Base-by-base conservation (phyloP, 202 grass and related monocot genomes). In the Elaeis oleifera region DNA sequence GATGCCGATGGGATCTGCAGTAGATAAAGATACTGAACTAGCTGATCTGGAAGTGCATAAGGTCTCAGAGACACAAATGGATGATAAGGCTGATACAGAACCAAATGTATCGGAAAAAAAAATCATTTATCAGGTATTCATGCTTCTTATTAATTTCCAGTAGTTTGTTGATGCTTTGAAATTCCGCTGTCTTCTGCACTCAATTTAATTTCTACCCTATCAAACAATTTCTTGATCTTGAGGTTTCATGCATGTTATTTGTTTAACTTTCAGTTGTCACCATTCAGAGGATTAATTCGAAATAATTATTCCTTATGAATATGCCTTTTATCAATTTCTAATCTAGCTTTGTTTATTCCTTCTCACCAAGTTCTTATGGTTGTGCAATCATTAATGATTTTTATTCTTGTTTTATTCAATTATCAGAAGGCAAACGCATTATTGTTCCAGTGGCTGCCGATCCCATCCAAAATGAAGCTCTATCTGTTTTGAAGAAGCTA, bases 401-500 rank as follows among this genome's bases (percentile, higher is more conserved):
- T 23, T 48, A 5, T 71, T 63, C 6, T 81, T 57, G 72, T 51
- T 18, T 18, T 72, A 16, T 82, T 11, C n/a, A 23, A 73, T 24
- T 50, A 54, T 28, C 71, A 68, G 64, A 48, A 59, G 65, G 23
- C 57, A 64, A 32, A 56, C 16, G 1, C 53, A 48, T 97, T 80
- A 53, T 72, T 53, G 71, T 84, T 64, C 59, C 39, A 28, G 55
- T 75, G 68, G 79, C 77, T 65, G 56, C 84, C 64, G 94, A 97
- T 81, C 52, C 82, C 18, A 24, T 50, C 55, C 94, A 97, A 16
- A 71, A 89, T 54, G 83, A 91, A 72, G 79, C 94, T 84, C 53
- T 92, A 19, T 84, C 74, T 77, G 69, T 92, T 77, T 71, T 97
- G 74, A 97, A 86, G 80, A 97, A 82, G 36, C 64, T 97, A 75